These are phyloP conservation scores for Corylus americana DNA, from an alignment of 306 rosid species.

Conservation along the genomic window DNA sequence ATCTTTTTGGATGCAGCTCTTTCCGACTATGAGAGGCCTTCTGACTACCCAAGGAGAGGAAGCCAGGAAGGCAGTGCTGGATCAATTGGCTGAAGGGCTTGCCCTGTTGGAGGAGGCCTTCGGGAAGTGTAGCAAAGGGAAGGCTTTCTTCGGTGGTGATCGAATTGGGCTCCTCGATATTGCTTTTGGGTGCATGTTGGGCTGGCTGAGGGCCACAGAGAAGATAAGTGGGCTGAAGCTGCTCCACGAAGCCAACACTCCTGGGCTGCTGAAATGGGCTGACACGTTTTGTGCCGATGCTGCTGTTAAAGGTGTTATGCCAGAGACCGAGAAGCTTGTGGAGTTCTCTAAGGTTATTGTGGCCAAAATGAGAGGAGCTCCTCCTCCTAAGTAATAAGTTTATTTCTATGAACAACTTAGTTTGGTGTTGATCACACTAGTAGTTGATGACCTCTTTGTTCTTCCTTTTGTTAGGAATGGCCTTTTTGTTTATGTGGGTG, in stretches of 20 bases:
- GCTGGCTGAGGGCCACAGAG: conserved; percentile 51
- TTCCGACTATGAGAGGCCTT: conserved; percentile 42
- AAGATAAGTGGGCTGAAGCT: conserved; percentile 33
- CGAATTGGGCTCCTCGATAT: conserved; percentile 57
- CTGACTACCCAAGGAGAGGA: conserved; percentile 36
- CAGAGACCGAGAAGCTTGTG: conserved; percentile 49
- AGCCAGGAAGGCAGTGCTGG: conserved; percentile 33
- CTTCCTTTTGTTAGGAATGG: not conserved
- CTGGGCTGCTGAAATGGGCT: conserved; percentile 52
- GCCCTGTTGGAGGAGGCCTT: conserved; percentile 47
- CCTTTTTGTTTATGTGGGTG: too few species aligned
- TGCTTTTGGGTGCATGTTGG: conserved; percentile 56
- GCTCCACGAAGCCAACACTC: conserved; percentile 41
- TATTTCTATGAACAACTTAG: not conserved
- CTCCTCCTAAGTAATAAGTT: conserved; percentile 4
- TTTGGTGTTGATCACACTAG: not conserved
- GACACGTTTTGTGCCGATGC: conserved; percentile 32
- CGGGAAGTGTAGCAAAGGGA: conserved; percentile 46
- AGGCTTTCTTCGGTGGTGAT: conserved; percentile 53
- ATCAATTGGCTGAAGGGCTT: conserved; percentile 36
- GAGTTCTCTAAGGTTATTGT: conserved; percentile 36
- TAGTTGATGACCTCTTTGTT: not conserved
- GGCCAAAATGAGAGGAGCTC: conserved; percentile 25
- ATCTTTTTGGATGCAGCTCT: conserved; percentile 34
- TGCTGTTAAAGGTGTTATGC: conserved; percentile 51